These are phyloP conservation scores for Phytopythium mirpurense DNA, from an alignment of 352 stramenopile genomes.

Conservation along the genomic window DNA sequence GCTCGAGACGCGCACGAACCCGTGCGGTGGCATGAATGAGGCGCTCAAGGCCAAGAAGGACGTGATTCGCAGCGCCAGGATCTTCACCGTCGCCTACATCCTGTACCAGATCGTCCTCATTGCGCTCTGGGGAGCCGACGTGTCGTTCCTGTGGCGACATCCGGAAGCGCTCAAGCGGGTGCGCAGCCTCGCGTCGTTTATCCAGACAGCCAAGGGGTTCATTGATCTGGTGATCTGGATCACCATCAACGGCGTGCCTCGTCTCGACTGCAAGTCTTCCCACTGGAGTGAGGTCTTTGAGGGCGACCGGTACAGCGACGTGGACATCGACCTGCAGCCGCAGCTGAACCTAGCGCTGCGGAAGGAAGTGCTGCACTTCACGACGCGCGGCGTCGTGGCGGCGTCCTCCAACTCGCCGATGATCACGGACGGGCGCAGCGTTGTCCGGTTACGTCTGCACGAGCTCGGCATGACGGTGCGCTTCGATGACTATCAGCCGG, in stretches of 20 bases:
- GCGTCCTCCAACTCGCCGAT: conserved; percentile 62
- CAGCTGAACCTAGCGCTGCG: conserved; percentile 84
- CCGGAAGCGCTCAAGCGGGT: conserved; percentile 26
- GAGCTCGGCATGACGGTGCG: conserved; percentile 78
- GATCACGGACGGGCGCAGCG: conserved; percentile 34
- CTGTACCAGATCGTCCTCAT: conserved; percentile 84
- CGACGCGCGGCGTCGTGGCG: conserved; percentile 77
- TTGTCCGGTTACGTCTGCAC: conserved; percentile 72
- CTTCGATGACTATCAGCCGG: conserved; percentile 75
- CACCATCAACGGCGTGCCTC: conserved; percentile 53
- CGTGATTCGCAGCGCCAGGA: conserved; percentile 73
- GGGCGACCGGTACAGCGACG: conserved; percentile 55
- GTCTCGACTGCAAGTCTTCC: conserved; percentile 21
- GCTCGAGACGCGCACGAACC: conserved; percentile 67
- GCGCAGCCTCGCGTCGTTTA: conserved; percentile 57
- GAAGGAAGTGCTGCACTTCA: conserved; percentile 88
- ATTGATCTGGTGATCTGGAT: conserved; percentile 86
- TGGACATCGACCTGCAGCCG: conserved; percentile 77
- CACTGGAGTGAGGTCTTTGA: conserved; percentile 31
- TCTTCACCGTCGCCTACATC: conserved; percentile 78
- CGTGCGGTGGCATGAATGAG: conserved; percentile 70
- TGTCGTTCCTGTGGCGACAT: conserved; percentile 37
- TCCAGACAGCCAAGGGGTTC: conserved; percentile 71
- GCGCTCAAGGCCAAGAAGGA: conserved; percentile 73
- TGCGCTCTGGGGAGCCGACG: conserved; percentile 64